Base-by-base conservation (phyloP, 164 flowering plant species). In the Tinospora cordifolia region DNA sequence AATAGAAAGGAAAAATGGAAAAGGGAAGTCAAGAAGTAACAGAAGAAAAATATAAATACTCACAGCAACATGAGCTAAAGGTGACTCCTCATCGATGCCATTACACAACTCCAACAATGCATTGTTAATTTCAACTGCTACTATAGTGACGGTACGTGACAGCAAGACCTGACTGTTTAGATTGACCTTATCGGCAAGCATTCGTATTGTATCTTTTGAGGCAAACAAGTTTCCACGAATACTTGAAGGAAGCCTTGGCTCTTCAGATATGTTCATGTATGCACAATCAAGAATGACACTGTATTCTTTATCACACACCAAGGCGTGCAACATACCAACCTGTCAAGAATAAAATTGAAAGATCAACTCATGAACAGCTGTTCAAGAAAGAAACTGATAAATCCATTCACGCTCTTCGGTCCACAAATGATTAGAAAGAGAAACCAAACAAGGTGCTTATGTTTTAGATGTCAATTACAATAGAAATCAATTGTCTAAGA, bases 101-200 rank as follows among this genome's bases (percentile, higher is more conserved):
- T 84, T 86, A 74, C 88, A 87, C 77, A 95, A 75, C 85, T 95
- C 99, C 57, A 95, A 83, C 79, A 90, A 76, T 12, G 94, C 97
- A 83, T 86, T 75, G 65, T 83, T 78, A 13, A 95, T 84, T 76
- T 87, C 87, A 75, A 95, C 97, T 49, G 86, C 86, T 70, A 90
- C 44, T 60, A 88, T 77, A 13, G 87, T 86, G 70, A 92, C 96
- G 39, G 87, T 95, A 26, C 84, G 92, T 62, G 96, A 89, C 74
- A 90, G 75, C 11, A 95, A 78, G 11, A 82, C 79, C 77, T 89
- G 97, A 83, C 98, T 83, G 66, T 85, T 93, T 65, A 80, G 71
- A 73, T 95, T 95, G 80, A 95, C 99, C 79, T 88, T 92, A 77
- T 95, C 98, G 59, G 81, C 96, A 75, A 92, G 83, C 83, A 88